Evolutionary conservation across 352 stramenopile species (phyloP), one percentile per base, ranked within the genome.

Genomic region (Phytopythium ostracodes): DNA sequence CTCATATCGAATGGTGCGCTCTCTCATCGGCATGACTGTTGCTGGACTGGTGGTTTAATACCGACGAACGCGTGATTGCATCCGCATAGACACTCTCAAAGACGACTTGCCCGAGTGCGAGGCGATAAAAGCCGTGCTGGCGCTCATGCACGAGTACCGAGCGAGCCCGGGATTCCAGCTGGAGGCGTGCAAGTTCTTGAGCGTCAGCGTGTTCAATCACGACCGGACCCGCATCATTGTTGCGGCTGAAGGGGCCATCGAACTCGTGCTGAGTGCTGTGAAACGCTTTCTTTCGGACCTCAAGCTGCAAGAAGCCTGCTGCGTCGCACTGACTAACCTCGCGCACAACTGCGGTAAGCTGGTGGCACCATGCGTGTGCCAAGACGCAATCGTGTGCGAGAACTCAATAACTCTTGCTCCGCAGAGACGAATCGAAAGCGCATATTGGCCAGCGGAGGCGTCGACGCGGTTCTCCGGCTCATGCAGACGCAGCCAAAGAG

Each of bases 401-500:
- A 10, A 29, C 65, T 49, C 31, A 58, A 29, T 71, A 17, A 20
- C 20, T 3, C 29, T 42, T 40, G 24, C 0, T n/a, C 55, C 46
- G 46, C 62, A 96, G 89, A 97, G 53, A 88, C 81, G 24, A 97
- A 96, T 64, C 87, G 89, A 20, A 72, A 86, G 22, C 72, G 89
- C 12, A 82, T 97, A 43, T 53, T 88, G 0, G 79, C 82, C 2
- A 71, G 79, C 20, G 88, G 82, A 4, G 87, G 76, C 9, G 75
- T 97, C 50, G 87, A 98, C 44, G 70, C 86, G 7, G 72, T 96
- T 9, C 74, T 98, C 18, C 75, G 80, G 35, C 75, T 81, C 3
- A 97, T 98, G 88, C 80, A 97, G 68, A 60, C 68, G 20, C 94
- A 96, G 71, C 83, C 86, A 35, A 75, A 88, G 12, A 73, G 86